A percentile compares a stretch with the other conserved stretches of the same genome.
These are phyloP conservation scores for Aegilops umbellulata DNA, from an alignment of 176 grass and related monocot species.

Conservation along the genomic window DNA sequence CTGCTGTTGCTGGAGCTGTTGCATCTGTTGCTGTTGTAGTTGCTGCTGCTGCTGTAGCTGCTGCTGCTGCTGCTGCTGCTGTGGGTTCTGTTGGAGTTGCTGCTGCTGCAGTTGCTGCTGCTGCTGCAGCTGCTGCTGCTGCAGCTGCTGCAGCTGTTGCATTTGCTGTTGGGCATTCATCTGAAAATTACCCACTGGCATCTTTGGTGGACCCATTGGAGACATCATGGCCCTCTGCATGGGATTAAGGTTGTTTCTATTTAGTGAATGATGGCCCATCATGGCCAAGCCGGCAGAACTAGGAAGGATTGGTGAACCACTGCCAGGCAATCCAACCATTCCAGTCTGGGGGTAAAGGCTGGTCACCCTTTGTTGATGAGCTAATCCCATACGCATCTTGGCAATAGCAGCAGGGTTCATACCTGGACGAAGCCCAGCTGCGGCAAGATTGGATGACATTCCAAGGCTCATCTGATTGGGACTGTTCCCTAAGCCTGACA, in stretches of 20 bases:
- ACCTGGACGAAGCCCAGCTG: slow-evolving; percentile 44
- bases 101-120: neutral
- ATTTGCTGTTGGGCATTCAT: slow-evolving; percentile 57
- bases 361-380: slow-evolving; percentile 59
- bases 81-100: neutral
- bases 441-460: slow-evolving; percentile 59
- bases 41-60: slow-evolving; percentile 23
- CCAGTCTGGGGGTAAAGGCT: slow-evolving; percentile 62
- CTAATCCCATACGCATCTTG: slow-evolving; percentile 55
- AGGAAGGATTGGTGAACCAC: slow-evolving; percentile 65
- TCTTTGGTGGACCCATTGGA: slow-evolving; percentile 93
- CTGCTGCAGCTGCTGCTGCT: neutral
- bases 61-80: slow-evolving; percentile 19
- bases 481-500: slow-evolving; percentile 62
- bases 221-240: slow-evolving; percentile 69
- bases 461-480: slow-evolving; percentile 75
- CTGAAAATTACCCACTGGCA: slow-evolving; percentile 63
- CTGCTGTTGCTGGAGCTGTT: slow-evolving; percentile 17
- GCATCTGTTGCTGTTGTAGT: neutral
- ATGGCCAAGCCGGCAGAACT: slow-evolving; percentile 63
- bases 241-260: slow-evolving; percentile 59
- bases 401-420: slow-evolving; percentile 35
- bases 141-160: slow-evolving; percentile 21
- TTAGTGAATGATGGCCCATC: slow-evolving; percentile 63
- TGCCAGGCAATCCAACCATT: slow-evolving; percentile 67